Conservation (phyloP, 768 basidiomycete species). For the Boletus rufocinnamomeus region DNA sequence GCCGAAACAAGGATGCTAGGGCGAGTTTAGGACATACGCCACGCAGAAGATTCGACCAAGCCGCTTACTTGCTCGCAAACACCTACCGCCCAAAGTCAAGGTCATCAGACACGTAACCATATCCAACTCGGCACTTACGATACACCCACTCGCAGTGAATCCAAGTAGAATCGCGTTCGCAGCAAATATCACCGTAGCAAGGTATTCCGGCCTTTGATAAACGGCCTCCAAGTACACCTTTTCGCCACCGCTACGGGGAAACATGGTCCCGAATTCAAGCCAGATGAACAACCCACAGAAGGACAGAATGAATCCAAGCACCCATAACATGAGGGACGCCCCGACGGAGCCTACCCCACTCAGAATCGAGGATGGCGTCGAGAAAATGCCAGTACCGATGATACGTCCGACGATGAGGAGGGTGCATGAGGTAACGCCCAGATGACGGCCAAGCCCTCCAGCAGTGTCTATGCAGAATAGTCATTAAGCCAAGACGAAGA, state of each 20-base stretch:
- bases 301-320: conserved; percentile 58
- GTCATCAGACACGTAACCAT: neutral
- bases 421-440: conserved; percentile 58
- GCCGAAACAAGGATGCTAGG: conserved; percentile 52
- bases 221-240: conserved; percentile 63
- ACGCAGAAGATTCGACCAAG: neutral
- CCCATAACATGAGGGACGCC: conserved; percentile 64
- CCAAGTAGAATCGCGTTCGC: conserved; percentile 47
- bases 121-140: conserved; percentile 37
- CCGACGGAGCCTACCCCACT: no score
- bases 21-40: neutral
- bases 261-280: conserved; percentile 67
- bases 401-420: conserved; percentile 58
- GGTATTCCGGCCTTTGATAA: conserved; percentile 47
- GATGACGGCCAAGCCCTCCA: conserved; percentile 59
- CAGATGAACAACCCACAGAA: conserved; percentile 63
- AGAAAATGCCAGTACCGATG: no score
- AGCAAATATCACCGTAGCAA: conserved; percentile 52
- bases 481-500: neutral
- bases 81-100: conserved; percentile 15
- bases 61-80: conserved; percentile 38
- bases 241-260: conserved; percentile 61
- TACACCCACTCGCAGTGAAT: conserved; percentile 48
- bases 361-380: no score
- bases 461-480: conserved; percentile 40